A percentile compares a stretch with the other conserved stretches of the same genome.
phyloP scores from a whole-genome alignment of 768 basidiomycete species.

The Leccinum truebloodii region DNA sequence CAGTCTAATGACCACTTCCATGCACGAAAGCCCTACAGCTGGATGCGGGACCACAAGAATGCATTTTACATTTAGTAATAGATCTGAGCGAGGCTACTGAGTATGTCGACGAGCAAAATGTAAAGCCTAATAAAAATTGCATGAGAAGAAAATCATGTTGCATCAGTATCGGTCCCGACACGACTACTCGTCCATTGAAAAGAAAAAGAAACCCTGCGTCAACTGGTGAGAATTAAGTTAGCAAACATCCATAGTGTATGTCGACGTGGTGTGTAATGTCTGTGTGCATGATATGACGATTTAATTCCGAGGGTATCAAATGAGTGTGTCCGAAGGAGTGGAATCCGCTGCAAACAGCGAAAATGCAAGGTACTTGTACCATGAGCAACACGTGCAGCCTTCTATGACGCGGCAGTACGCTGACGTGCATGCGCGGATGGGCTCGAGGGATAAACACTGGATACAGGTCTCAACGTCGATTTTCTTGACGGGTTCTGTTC shows the following conservation, averaged over 20 bases:
- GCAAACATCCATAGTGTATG: constrained; percentile 25
- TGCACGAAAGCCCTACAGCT: background rate
- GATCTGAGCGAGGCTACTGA: constrained; percentile 13
- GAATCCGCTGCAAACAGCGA: constrained; percentile 11
- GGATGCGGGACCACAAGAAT: constrained; percentile 14
- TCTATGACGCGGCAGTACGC: constrained; percentile 25
- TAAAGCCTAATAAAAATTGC: constrained; percentile 14
- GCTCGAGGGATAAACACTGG: constrained; percentile 14
- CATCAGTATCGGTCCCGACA: constrained; percentile 18
- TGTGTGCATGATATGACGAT: constrained; percentile 21
- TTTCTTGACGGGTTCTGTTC: constrained; percentile 17
- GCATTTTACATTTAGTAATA: constrained; percentile 31
- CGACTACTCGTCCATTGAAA: constrained; percentile 22
- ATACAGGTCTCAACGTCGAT: constrained; percentile 19
- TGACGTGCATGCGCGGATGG: constrained; percentile 17
- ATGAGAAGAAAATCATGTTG: constrained; percentile 11
- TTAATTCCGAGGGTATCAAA: constrained; percentile 30
- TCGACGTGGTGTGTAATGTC: constrained; percentile 13
- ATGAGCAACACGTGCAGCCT: background rate
- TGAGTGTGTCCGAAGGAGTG: constrained; percentile 26
- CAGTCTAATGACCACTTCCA: background rate
- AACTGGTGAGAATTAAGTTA: constrained; percentile 18
- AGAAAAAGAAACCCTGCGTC: constrained; percentile 4
- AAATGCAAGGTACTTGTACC: constrained; percentile 9
- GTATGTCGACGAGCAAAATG: constrained; percentile 14